Evolutionary conservation across 2,329 filamentous ascomycete genomes (phyloP).

Genomic region (Achaetomium macrosporum): DNA sequence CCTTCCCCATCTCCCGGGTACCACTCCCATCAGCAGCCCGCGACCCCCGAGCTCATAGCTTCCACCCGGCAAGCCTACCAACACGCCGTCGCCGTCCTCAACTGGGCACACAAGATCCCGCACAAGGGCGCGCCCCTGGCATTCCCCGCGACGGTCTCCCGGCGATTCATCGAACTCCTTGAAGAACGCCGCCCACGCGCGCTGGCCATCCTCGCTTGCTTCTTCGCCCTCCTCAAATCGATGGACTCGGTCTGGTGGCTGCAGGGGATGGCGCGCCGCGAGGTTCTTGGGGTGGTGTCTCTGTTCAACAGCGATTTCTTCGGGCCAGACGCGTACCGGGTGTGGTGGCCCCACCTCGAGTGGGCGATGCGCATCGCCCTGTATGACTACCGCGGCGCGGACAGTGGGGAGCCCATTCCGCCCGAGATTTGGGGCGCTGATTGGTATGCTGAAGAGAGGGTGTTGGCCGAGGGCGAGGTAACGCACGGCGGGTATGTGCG

Average conservation of each 20-base stretch:
- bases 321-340: conserved; percentile 32
- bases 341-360: conserved; percentile 57
- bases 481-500: conserved; percentile 30
- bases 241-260: conserved; percentile 65
- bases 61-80: conserved; percentile 51
- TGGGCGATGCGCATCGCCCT: conserved; percentile 56
- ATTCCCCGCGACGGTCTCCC: conserved; percentile 60
- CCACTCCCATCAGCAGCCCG: conserved; percentile 19
- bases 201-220: conserved; percentile 58
- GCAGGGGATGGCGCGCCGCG: conserved; percentile 57
- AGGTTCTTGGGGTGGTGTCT: conserved; percentile 58
- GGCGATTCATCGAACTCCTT: conserved; percentile 55
- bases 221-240: conserved; percentile 59
- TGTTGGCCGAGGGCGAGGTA: conserved; percentile 28
- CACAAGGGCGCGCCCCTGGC: conserved; percentile 53
- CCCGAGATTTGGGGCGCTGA: conserved; percentile 52
- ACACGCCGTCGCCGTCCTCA: conserved; percentile 59
- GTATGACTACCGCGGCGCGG: conserved; percentile 39
- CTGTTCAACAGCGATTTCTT: conserved; percentile 52
- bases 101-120: conserved; percentile 59
- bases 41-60: conserved; percentile 20
- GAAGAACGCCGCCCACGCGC: conserved; percentile 54
- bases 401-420: conserved; percentile 43
- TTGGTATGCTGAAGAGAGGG: conserved; percentile 40
- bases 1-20: conserved; percentile 2